Evolutionary conservation across 768 basidiomycete genomes (phyloP).

Genomic region (Scleroderma citrinum): DNA sequence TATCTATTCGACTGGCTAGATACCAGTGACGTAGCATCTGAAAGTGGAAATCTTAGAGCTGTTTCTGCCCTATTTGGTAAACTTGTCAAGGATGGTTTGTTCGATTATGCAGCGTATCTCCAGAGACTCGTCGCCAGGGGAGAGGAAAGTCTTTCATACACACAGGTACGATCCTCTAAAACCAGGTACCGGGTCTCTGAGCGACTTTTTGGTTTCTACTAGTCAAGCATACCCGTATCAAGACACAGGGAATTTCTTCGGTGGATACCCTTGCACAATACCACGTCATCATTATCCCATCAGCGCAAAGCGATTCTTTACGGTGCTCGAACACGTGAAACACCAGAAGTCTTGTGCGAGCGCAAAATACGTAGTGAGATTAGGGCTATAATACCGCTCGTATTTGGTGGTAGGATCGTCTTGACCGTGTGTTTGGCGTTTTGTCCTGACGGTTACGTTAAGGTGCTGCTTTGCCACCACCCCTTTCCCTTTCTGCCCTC

Average conservation of each 20-base stretch:
- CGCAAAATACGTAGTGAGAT: slow-evolving; percentile 68
- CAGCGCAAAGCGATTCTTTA: slow-evolving; percentile 69
- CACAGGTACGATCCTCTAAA: slow-evolving; percentile 37
- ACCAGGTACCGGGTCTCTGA: neutral
- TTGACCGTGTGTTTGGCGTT: neutral
- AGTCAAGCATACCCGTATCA: slow-evolving; percentile 31
- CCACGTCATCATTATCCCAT: slow-evolving; percentile 51
- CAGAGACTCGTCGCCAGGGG: slow-evolving; percentile 79
- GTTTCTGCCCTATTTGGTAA: slow-evolving; percentile 68
- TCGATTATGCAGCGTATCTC: slow-evolving; percentile 70
- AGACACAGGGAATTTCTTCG: slow-evolving; percentile 65
- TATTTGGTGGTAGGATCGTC: slow-evolving; percentile 54
- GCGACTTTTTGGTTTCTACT: neutral
- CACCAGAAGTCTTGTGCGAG: slow-evolving; percentile 66
- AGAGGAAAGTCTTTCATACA: slow-evolving; percentile 52
- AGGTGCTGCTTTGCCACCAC: slow-evolving; percentile 28
- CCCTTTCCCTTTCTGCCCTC: slow-evolving; percentile 35
- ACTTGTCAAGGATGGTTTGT: slow-evolving; percentile 61
- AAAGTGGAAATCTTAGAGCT: slow-evolving; percentile 48
- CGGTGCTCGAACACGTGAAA: slow-evolving; percentile 61
- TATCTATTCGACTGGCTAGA: slow-evolving; percentile 81
- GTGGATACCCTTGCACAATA: slow-evolving; percentile 64
- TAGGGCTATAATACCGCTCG: slow-evolving; percentile 52
- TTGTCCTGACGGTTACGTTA: slow-evolving; percentile 6
- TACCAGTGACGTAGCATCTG: slow-evolving; percentile 52